Conservation (phyloP, 495 filamentous ascomycete genomes). For the Penicillium coffeae region DNA sequence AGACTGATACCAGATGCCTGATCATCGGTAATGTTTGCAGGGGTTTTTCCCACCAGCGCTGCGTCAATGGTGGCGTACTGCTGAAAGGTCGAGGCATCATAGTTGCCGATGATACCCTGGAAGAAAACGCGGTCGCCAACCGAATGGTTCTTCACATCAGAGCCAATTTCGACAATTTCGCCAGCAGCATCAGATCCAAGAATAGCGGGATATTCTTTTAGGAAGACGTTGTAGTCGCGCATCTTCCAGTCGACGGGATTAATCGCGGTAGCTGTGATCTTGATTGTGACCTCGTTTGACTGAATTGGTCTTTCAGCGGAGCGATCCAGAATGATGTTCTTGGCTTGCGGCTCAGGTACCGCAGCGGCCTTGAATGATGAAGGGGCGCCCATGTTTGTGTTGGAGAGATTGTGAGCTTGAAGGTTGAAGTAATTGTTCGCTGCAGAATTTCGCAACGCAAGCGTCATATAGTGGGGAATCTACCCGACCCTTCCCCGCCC, state of each 20-base stretch:
- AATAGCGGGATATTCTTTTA: slow-evolving; percentile 34
- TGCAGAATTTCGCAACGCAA: too few relatives aligned
- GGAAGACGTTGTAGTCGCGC: slow-evolving; percentile 16
- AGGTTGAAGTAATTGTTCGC: too few relatives aligned
- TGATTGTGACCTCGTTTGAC: slow-evolving; percentile 13
- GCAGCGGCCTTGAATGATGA: slow-evolving; percentile 11
- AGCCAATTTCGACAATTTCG: slow-evolving; percentile 29
- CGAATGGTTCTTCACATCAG: slow-evolving; percentile 21
- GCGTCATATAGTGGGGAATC: not conserved
- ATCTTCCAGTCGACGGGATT: slow-evolving; percentile 41
- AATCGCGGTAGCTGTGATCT: slow-evolving; percentile 42
- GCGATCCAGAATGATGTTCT: slow-evolving; percentile 7
- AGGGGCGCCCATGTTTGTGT: slow-evolving; percentile 10
- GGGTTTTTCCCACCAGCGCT: slow-evolving; percentile 26
- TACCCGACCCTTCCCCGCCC: not conserved
- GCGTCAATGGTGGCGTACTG: slow-evolving; percentile 30
- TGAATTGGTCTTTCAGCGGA: slow-evolving; percentile 1
- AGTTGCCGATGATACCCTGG: slow-evolving; percentile 22
- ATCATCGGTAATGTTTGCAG: slow-evolving; percentile 32
- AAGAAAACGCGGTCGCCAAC: slow-evolving; percentile 38
- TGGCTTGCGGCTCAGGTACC: slow-evolving; percentile 4
- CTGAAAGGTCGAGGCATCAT: slow-evolving; percentile 42
- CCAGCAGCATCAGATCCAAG: slow-evolving; percentile 41
- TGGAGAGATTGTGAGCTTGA: not conserved
- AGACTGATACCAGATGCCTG: slow-evolving; percentile 41